Evolutionary conservation across 2,329 filamentous ascomycete genomes (phyloP).

Genomic region (Alternaria viburni): DNA sequence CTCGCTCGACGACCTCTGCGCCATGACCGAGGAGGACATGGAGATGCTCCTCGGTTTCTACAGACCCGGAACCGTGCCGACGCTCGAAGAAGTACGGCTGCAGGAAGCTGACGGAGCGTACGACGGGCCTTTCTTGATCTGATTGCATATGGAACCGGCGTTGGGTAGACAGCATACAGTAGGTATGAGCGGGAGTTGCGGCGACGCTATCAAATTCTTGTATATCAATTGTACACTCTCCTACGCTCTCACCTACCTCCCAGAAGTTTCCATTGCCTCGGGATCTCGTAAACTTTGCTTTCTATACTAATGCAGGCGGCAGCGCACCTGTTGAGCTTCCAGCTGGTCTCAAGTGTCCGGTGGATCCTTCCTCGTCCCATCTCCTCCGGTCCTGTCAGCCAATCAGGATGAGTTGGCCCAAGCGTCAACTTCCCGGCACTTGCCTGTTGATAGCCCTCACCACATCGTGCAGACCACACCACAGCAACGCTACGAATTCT

Average conservation of each 20-base stretch:
- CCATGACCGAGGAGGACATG: constrained; percentile 83
- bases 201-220: constrained; percentile 10
- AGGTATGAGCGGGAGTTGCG: constrained; percentile 19
- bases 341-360: background rate
- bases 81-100: constrained; percentile 50
- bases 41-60: constrained; percentile 81
- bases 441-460: constrained; percentile 1
- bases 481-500: background rate
- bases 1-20: constrained; percentile 81
- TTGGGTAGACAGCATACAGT: constrained; percentile 13
- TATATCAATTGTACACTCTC: constrained; percentile 26
- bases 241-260: background rate
- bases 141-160: constrained; percentile 13
- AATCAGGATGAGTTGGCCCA: constrained; percentile 29
- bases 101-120: constrained; percentile 51
- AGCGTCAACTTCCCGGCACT: constrained; percentile 10
- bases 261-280: background rate
- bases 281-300: background rate
- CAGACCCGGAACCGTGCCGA: constrained; percentile 53
- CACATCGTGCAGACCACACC: background rate
- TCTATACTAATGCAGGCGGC: background rate
- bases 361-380: background rate
- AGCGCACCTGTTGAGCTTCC: background rate
- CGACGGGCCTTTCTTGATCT: constrained; percentile 56
- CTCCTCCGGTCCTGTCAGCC: constrained; percentile 11